phyloP scores from a whole-genome alignment of 2,329 filamentous ascomycete species.

The Sporothrix pallida region DNA sequence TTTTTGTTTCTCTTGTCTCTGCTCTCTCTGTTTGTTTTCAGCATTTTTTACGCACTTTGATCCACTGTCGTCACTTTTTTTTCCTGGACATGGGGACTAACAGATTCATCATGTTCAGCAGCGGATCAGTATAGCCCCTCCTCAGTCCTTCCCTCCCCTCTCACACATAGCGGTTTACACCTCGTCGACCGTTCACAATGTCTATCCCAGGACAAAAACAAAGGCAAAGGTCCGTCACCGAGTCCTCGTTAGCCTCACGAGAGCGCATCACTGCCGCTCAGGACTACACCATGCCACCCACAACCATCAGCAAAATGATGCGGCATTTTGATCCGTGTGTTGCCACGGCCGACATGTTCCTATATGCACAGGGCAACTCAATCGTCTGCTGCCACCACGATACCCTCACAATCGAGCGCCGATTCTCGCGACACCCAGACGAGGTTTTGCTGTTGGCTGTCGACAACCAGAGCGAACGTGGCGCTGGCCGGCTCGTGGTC shows the following conservation, averaged over 20 bases:
- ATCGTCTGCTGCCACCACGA: slow-evolving; percentile 93
- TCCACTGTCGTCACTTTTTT: too few relatives aligned
- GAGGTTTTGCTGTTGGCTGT: slow-evolving; percentile 84
- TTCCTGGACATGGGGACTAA: neutral
- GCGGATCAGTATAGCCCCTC: neutral
- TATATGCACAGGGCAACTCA: slow-evolving; percentile 82
- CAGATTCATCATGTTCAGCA: slow-evolving; percentile 7
- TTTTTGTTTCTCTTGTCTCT: slow-evolving; percentile 35
- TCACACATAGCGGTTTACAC: neutral
- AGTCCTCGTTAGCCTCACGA: slow-evolving; percentile 57
- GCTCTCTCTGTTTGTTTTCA: slow-evolving; percentile 42
- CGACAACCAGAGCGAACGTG: slow-evolving; percentile 88
- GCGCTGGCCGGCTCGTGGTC: slow-evolving; percentile 82
- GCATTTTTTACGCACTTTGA: neutral
- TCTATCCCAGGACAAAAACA: slow-evolving; percentile 60
- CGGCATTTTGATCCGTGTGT: slow-evolving; percentile 83
- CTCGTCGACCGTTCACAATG: slow-evolving; percentile 53
- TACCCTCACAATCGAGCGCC: slow-evolving; percentile 83
- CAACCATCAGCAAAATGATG: slow-evolving; percentile 53
- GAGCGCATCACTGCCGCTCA: slow-evolving; percentile 48
- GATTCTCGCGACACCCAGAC: slow-evolving; percentile 82
- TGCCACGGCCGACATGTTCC: slow-evolving; percentile 86
- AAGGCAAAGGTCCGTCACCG: slow-evolving; percentile 64
- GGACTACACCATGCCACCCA: slow-evolving; percentile 61
- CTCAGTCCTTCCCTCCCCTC: neutral